Evolutionary conservation across 2,329 filamentous ascomycete genomes (phyloP), one percentile per base, ranked within the genome.

Genomic region (Fusarium zealandicum): DNA sequence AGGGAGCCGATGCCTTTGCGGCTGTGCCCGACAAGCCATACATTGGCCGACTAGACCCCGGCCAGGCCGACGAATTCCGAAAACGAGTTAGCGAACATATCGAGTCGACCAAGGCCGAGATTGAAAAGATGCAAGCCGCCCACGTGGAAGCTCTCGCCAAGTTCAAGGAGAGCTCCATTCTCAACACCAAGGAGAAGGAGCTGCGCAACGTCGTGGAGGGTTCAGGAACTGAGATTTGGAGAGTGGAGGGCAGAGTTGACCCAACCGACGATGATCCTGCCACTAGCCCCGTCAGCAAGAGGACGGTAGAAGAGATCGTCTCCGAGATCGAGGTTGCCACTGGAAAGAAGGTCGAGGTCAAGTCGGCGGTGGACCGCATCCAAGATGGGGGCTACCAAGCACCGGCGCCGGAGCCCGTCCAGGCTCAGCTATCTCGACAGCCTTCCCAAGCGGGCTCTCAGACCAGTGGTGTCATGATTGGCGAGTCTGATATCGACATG

Each of bases 41-140:
- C 50, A 80, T 85, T 12, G 73, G 73, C 4, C 84, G 85, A 17
- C 76, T 97, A 44, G 89, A 92, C 54, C 76, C 86, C 3, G 89
- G 85, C n/a, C 85, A 93, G 67, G 85, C 93, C 1, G 88, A 91
- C 37, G 89, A 95, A 64, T 97, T 98, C 73, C 87, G 89, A 51
- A 88, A 89, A 69, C 86, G 92, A 30, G 90, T 93, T 2, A 78
- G 84, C 17, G 84, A 89, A 40, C 89, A 90, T 68, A 82, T 95
- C 10, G 82, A 84, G 8, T 84, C 89, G 22, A 89, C 90, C 43
- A 85, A 90, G 56, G 85, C 85, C 1, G 93, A 98, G 67, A 92
- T 98, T 49, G 89, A 93, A 64, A 87, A 85, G 64, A 87, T 98
- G 83, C 91, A 92, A 73, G 84, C 83, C 28, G 85, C 89, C 22